These are phyloP conservation scores for Taxillus chinensis DNA, from an alignment of 164 flowering plant species.

Conservation along the genomic window DNA sequence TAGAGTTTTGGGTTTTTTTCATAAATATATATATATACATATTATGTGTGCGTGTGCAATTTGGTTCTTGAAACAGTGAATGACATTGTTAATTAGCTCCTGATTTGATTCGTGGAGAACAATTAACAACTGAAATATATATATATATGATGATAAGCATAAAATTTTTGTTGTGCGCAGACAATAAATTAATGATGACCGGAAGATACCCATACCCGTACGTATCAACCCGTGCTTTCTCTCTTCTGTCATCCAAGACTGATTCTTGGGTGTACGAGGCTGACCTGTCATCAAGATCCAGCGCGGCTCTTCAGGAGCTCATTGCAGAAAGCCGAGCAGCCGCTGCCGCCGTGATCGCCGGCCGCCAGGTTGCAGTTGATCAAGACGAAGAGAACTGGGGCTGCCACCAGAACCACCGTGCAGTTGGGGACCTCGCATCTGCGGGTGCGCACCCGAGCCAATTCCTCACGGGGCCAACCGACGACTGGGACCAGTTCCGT, in stretches of 20 bases:
- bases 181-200: conserved; percentile 10
- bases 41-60: too few species aligned
- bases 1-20: too few species aligned
- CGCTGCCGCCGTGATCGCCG: conserved; percentile 17
- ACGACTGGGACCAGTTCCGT: conserved; percentile 22
- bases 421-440: conserved; percentile 10
- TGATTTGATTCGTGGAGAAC: too few species aligned
- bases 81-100: too few species aligned
- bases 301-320: conserved; percentile 61
- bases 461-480: conserved; percentile 11
- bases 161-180: conserved; percentile 1
- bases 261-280: conserved; percentile 24
- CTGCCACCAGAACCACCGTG: conserved; percentile 4
- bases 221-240: conserved; percentile 49
- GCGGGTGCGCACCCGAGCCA: conserved; percentile 18
- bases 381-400: conserved; percentile 13
- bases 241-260: conserved; percentile 66
- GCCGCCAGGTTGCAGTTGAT: conserved; percentile 28
- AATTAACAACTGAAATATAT: too few species aligned
- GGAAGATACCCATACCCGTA: conserved; percentile 30
- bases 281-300: conserved; percentile 45
- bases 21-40: too few species aligned
- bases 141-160: neutral
- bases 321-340: conserved; percentile 66
- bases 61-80: too few species aligned